These are phyloP conservation scores for Plectosphaerella plurivora DNA, from an alignment of 2,329 filamentous ascomycete genomes.

Conservation along the genomic window DNA sequence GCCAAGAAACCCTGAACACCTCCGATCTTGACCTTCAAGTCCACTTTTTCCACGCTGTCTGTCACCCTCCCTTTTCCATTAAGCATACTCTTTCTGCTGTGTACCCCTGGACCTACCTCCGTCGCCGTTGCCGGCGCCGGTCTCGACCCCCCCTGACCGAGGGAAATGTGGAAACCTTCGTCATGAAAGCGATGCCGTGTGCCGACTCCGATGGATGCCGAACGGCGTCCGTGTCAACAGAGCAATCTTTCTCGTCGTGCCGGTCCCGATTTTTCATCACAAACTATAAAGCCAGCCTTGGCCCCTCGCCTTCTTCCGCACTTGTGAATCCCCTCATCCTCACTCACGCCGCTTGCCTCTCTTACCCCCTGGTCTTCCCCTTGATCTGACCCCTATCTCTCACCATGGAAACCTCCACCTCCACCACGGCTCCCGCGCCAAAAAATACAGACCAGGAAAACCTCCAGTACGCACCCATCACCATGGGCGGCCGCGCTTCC, in stretches of 20 bases:
- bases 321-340: neutral
- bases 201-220: neutral
- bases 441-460: neutral
- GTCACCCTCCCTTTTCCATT: neutral
- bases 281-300: neutral
- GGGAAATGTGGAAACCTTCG: neutral
- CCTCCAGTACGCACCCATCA: conserved; percentile 6
- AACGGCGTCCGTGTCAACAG: neutral
- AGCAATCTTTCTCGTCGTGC: neutral
- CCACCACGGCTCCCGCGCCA: neutral
- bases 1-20: neutral
- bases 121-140: neutral
- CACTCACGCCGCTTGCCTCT: neutral
- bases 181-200: neutral
- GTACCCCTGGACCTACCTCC: neutral
- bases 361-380: neutral
- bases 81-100: neutral
- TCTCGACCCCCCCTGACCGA: neutral
- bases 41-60: neutral
- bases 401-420: neutral
- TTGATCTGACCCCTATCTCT: neutral
- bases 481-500: neutral
- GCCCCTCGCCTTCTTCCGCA: neutral
- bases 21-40: neutral
- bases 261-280: neutral